A percentile compares a stretch with the other conserved stretches of the same genome.
Evolutionary conservation across 1,139 yeast genomes (phyloP).

Genomic region (Protomyces inouyei): DNA sequence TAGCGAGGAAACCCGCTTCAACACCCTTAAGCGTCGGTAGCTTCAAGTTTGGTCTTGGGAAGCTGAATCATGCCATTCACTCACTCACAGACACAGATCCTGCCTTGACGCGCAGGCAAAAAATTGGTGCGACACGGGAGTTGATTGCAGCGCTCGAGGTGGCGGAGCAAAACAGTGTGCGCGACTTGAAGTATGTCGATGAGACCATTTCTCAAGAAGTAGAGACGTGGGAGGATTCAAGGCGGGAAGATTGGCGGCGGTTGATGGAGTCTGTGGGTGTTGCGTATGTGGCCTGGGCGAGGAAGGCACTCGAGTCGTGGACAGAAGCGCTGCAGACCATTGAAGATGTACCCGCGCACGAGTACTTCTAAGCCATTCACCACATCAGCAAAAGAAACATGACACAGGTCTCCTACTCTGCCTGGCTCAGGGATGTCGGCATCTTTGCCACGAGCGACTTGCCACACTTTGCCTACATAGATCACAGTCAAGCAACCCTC

Average conservation of each 20-base stretch:
- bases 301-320: slow-evolving; percentile 67
- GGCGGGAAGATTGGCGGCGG: slow-evolving; percentile 45
- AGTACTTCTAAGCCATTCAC: slow-evolving; percentile 22
- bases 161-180: slow-evolving; percentile 19
- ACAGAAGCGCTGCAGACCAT: slow-evolving; percentile 52
- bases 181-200: slow-evolving; percentile 15
- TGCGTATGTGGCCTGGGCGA: slow-evolving; percentile 63
- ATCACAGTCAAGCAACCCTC: background rate
- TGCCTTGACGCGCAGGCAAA: slow-evolving; percentile 57
- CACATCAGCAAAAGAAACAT: background rate
- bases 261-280: slow-evolving; percentile 49
- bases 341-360: slow-evolving; percentile 29
- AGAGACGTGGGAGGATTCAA: slow-evolving; percentile 46
- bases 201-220: slow-evolving; percentile 41
- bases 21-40: slow-evolving; percentile 36
- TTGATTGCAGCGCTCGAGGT: slow-evolving; percentile 42
- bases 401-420: background rate
- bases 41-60: slow-evolving; percentile 38
- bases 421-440: background rate
- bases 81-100: slow-evolving; percentile 71
- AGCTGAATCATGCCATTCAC: slow-evolving; percentile 58
- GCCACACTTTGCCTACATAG: background rate
- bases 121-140: slow-evolving; percentile 49
- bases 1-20: slow-evolving; percentile 1
- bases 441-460: background rate